These are phyloP conservation scores for Epichloe gansuensis DNA, from an alignment of 2,329 filamentous ascomycete species.

Conservation along the genomic window DNA sequence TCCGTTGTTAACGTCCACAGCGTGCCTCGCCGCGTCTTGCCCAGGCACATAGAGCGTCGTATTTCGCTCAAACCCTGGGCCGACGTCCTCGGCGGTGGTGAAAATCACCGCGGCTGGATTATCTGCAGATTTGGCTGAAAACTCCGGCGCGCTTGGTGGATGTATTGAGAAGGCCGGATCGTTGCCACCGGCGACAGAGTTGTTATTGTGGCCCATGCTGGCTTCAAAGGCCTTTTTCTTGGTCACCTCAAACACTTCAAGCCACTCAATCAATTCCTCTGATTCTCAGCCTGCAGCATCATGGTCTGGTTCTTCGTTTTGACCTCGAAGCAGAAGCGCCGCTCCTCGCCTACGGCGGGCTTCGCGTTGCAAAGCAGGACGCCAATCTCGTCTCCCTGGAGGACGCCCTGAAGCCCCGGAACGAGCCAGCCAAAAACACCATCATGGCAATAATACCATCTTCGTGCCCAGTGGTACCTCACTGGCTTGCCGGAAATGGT, in stretches of 20 bases:
- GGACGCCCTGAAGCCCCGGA: conserved; percentile 72
- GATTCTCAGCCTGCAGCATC: conserved; percentile 84
- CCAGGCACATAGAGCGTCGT: conserved; percentile 52
- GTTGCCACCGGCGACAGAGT: conserved; percentile 33
- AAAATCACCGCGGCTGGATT: conserved; percentile 49
- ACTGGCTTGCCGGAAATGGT: conserved; percentile 79
- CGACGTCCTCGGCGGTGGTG: conserved; percentile 33
- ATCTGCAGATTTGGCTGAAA: conserved; percentile 68
- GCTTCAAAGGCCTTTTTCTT: conserved; percentile 86
- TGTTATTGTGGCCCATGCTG: conserved; percentile 43
- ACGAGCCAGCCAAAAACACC: conserved; percentile 94
- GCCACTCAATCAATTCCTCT: conserved; percentile 90
- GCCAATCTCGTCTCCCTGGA: conserved; percentile 93
- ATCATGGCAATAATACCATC: conserved; percentile 94
- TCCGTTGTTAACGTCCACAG: conserved; percentile 52
- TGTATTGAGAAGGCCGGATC: conserved; percentile 87
- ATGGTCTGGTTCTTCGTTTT: conserved; percentile 93
- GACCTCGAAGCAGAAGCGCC: conserved; percentile 94
- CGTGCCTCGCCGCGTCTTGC: conserved; percentile 49
- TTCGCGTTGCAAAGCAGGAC: conserved; percentile 88
- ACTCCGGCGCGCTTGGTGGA: conserved; percentile 76
- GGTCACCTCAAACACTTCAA: conserved; percentile 82
- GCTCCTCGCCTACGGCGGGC: conserved; percentile 82
- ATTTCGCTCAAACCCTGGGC: conserved; percentile 41
- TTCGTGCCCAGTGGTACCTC: conserved; percentile 74